These are phyloP conservation scores for Solanum appendiculatum DNA, from an alignment of 257 asterid genomes.

Conservation along the genomic window DNA sequence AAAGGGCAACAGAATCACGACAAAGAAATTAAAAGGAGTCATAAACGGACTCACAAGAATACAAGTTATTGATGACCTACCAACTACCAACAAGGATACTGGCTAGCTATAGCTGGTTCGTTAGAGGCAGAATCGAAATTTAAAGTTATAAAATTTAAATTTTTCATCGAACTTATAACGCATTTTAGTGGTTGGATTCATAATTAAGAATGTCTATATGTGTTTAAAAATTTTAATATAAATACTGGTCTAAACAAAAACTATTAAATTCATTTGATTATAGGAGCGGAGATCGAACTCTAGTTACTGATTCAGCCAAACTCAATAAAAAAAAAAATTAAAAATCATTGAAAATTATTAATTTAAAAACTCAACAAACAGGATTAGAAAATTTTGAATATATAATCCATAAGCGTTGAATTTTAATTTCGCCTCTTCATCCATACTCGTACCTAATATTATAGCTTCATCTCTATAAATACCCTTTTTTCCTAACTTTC, in stretches of 20 bases:
- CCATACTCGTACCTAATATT: background rate
- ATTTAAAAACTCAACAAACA: background rate
- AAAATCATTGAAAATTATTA: background rate
- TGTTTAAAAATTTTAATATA: background rate
- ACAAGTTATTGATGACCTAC: background rate
- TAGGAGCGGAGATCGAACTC: rapidly evolving
- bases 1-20: background rate
- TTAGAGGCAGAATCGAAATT: rapidly evolving
- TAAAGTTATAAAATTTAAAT: rapidly evolving
- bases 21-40: background rate
- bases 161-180: background rate
- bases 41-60: background rate
- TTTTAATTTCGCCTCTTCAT: background rate
- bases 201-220: background rate
- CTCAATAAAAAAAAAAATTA: background rate
- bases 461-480: background rate
- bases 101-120: background rate
- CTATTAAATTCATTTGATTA: background rate
- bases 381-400: rapidly evolving
- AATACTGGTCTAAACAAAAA: rapidly evolving
- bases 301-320: rapidly evolving
- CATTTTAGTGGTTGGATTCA: background rate
- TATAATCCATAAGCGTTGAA: background rate
- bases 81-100: background rate
- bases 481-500: constrained; percentile 21